Percentiles rank a stretch among this genome's conserved stretches.
phyloP scores from a whole-genome alignment of 331 rosid species.

The Quercus tomentella region DNA sequence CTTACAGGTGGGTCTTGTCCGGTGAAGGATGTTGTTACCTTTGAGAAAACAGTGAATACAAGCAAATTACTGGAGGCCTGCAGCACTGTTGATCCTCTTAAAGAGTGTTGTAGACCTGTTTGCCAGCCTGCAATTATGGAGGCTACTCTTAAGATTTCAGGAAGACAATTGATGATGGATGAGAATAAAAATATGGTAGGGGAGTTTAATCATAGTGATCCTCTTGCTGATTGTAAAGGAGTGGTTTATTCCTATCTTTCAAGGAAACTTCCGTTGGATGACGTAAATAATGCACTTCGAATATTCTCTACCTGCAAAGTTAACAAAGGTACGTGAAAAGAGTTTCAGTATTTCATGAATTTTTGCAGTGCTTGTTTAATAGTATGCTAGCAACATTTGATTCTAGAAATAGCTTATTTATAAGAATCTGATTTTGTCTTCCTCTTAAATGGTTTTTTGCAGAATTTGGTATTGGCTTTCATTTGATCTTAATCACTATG shows the following conservation, averaged over 20 bases:
- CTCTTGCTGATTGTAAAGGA: conserved; percentile 81
- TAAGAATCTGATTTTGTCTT: neutral
- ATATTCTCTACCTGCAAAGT: conserved; percentile 94
- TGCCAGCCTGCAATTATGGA: conserved; percentile 94
- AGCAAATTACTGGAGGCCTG: conserved; percentile 87
- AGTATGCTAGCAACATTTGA: neutral
- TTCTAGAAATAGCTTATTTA: conserved; percentile 2
- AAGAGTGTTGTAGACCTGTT: conserved; percentile 95
- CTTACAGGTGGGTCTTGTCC: conserved; percentile 93
- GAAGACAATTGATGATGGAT: conserved; percentile 44
- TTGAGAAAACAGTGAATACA: conserved; percentile 76
- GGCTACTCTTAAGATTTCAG: conserved; percentile 85
- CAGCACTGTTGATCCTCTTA: conserved; percentile 80
- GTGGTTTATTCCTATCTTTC: conserved; percentile 93
- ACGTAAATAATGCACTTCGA: conserved; percentile 69
- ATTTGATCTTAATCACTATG: neutral
- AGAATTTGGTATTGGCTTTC: neutral
- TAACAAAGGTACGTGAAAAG: conserved; percentile 67
- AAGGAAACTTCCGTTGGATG: conserved; percentile 56
- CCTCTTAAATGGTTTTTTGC: neutral
- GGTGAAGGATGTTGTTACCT: conserved; percentile 67
- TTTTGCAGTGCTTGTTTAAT: neutral
- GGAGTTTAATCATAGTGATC: conserved; percentile 53
- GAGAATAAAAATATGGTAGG: conserved; percentile 53
- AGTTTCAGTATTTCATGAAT: neutral